Base-by-base conservation (phyloP, 1,284 basidiomycete genomes). In the Cutaneotrichosporon daszewskae region DNA sequence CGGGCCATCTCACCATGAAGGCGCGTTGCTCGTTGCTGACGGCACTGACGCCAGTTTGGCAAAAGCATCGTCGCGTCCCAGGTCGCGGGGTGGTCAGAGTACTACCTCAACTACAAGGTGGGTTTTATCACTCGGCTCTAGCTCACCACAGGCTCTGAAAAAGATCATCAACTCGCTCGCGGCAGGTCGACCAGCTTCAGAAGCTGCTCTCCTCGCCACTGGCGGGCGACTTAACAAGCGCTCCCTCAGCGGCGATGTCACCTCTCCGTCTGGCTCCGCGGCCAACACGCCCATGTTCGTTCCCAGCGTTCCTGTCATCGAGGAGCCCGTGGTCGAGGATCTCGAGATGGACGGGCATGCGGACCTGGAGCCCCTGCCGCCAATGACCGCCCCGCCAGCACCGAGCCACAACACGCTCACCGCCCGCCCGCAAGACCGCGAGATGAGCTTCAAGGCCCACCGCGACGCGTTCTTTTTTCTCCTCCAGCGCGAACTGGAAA, bases 381-480 rank as follows among this genome's bases (percentile, higher is more conserved):
- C 66, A 12, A 58, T 59, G 32, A 62, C 64, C 17, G 64, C 62
- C 43, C 68, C 68, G 16, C 68, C 67, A 2, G 62, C 59, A 3
- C 56, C 60, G 2, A 51, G 49, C 11, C 55, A 52, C n/a, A 51
- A 41, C 25, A 48, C 60, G 37, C 47, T 45, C 31, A 41, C 18
- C 29, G 47, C 19, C 20, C 36, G 17, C 46, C 20, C 12, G 14
- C 31, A 55, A 16, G 66, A 66, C 37, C 46, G 56, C 17, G 60
- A 56, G 10, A 69, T 71, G 35, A 73, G 84, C 62, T 90, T 94
- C 61, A 86, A 86, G 60, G 88, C 90, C 14, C 90, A 96, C 75
- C 90, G 94, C 63, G 88, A 94, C 17, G 89, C 91, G 1, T 99
- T 97, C 78, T 98, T 99, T 77, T 98, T 97, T 79, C 97, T 94